These are phyloP conservation scores for Periconia sp. DNA, from an alignment of 2,329 filamentous ascomycete species.

Conservation along the genomic window DNA sequence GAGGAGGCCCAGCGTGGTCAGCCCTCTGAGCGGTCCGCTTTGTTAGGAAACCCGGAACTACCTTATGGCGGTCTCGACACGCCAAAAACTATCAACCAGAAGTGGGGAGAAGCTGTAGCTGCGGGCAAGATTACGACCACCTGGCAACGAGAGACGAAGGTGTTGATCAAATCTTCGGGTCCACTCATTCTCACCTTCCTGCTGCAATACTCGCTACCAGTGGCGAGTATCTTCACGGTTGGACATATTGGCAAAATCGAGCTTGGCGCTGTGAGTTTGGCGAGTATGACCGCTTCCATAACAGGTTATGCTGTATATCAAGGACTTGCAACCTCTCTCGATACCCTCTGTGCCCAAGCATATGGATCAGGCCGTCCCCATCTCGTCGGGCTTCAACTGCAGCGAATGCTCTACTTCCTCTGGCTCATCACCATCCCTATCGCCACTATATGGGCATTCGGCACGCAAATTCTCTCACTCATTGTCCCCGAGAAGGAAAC, in stretches of 20 bases:
- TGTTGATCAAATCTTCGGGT: constrained; percentile 59
- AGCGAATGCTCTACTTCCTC: constrained; percentile 79
- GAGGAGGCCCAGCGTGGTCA: constrained; percentile 28
- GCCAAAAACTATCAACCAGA: constrained; percentile 47
- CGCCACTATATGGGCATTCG: constrained; percentile 68
- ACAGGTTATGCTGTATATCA: constrained; percentile 53
- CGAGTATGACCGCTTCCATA: constrained; percentile 53
- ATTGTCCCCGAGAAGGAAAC: constrained; percentile 74
- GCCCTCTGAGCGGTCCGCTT: constrained; percentile 50
- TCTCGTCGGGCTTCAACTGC: constrained; percentile 80
- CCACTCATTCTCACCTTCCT: constrained; percentile 52
- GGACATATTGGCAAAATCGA: constrained; percentile 53
- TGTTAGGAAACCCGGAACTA: constrained; percentile 45
- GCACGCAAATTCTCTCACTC: constrained; percentile 61
- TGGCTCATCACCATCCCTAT: constrained; percentile 73
- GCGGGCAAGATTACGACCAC: constrained; percentile 83
- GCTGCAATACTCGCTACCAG: constrained; percentile 52
- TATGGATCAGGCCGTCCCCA: constrained; percentile 90
- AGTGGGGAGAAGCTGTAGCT: constrained; percentile 70
- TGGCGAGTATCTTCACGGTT: constrained; percentile 52
- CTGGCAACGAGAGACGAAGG: constrained; percentile 87
- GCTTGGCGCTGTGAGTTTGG: constrained; percentile 51
- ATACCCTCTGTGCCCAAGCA: constrained; percentile 91
- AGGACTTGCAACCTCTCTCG: constrained; percentile 82
- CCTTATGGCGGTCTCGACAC: constrained; percentile 53